Evolutionary conservation across 2,329 filamentous ascomycete genomes (phyloP).

Genomic region (Diaporthe sp.): DNA sequence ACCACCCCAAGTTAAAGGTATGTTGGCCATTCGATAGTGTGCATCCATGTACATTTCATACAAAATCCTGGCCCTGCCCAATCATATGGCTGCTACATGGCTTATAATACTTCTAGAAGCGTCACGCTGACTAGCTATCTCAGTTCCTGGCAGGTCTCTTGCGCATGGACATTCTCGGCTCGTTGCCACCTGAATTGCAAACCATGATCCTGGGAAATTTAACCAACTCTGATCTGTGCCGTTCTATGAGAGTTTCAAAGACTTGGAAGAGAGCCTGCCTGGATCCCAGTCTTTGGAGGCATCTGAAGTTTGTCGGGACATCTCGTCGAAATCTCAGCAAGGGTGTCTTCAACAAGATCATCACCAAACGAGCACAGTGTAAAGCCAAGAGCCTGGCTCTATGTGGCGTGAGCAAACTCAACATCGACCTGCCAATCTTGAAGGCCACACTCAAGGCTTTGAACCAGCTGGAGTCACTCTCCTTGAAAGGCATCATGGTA

Average conservation of each 20-base stretch:
- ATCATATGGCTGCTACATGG: too few species aligned
- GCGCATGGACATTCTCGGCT: constrained; percentile 31
- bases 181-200: constrained; percentile 27
- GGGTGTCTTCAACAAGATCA: constrained; percentile 11
- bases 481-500: neutral
- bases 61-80: neutral
- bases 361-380: constrained; percentile 15
- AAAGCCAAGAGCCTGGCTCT: constrained; percentile 30
- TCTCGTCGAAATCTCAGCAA: neutral
- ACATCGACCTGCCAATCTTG: constrained; percentile 10
- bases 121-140: neutral
- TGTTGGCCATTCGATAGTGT: neutral
- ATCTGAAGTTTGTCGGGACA: constrained; percentile 12
- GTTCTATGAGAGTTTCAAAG: constrained; percentile 37
- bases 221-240: constrained; percentile 26
- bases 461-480: constrained; percentile 11
- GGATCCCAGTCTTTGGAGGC: constrained; percentile 34
- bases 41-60: neutral
- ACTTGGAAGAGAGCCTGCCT: constrained; percentile 32
- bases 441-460: constrained; percentile 17
- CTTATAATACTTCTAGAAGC: neutral
- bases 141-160: constrained; percentile 22
- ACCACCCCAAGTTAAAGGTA: constrained; percentile 34
- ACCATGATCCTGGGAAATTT: constrained; percentile 18
- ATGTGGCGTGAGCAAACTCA: constrained; percentile 15